Base-by-base conservation (phyloP, 2,329 filamentous ascomycete genomes). In the Cordyceps tenuipes region DNA sequence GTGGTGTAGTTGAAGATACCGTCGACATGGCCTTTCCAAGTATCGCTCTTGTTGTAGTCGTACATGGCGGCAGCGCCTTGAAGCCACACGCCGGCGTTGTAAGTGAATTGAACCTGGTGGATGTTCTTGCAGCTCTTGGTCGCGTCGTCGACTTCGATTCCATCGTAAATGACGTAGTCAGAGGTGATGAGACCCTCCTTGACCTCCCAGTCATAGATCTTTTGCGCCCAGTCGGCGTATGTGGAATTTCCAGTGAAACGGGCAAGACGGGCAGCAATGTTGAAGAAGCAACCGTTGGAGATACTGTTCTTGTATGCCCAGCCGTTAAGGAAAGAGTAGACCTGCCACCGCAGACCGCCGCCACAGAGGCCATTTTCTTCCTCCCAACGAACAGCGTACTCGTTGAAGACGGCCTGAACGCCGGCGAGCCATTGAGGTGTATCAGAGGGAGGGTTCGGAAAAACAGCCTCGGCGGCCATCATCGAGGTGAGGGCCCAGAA, bases 321-420 rank as follows among this genome's bases (percentile, higher is more conserved):
- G 54, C 90, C 90, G 60, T 79, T 82, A 74, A 91, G 91, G 75
- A 86, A 89, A 13, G 83, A 79, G 75, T 87, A 92, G 63, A 95
- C 88, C 75, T 96, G 91, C 91, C 91, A 96, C 64, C 88, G 84
- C 64, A 96, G 73, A 10, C 91, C 91, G 54, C 91, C 91, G 51
- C 75, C 77, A 71, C 91, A 96, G 58, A 59, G 49, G 5, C 50
- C 57, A 12, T 70, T 64, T 0, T 73, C 67, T 2, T 73, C 75
- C 65, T 94, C 86, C 87, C 89, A 93, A 23, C 90, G 82, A 21
- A 73, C 73, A 2, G 83, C 84, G 68, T 91, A 90, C 55, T 87
- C 85, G 75, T 93, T 91, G 72, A 93, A 95, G 2, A 90, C 87
- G 12, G 87, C 88, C 71, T 91, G 88, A 0, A 82, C 86, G 57